A percentile compares a stretch with the other conserved stretches of the same genome.
Conservation (phyloP, 495 filamentous ascomycete genomes). For the Penicillium samsonianum region DNA sequence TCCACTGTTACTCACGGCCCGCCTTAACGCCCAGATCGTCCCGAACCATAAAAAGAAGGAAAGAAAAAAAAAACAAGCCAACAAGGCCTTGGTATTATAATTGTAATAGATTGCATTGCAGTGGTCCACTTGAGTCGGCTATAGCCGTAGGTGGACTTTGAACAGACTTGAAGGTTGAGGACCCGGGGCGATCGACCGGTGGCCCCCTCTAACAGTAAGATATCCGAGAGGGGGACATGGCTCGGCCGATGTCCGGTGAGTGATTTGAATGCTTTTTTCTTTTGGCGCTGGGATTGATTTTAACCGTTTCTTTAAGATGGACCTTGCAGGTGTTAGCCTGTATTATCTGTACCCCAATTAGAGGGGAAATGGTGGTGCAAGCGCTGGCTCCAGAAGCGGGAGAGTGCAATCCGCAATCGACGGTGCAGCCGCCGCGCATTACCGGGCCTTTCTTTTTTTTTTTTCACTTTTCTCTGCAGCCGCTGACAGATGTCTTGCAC, state of each 20-base stretch:
- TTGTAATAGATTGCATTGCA: not conserved
- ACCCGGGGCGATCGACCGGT: conserved; percentile 6
- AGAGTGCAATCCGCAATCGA: conserved; percentile 22
- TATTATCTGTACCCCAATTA: conserved; percentile 4
- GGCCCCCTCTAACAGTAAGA: conserved; percentile 2
- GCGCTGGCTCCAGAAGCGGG: conserved; percentile 11
- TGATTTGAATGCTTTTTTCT: not conserved
- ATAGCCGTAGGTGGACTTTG: conserved; percentile 9
- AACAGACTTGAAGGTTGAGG: not conserved
- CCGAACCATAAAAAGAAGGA: conserved; percentile 11
- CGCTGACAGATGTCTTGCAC: conserved; percentile 15
- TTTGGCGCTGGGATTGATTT: not conserved
- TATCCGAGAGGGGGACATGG: conserved; percentile 3
- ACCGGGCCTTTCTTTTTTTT: conserved; percentile 18
- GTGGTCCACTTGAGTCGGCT: conserved; percentile 14
- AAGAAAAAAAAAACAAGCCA: not conserved
- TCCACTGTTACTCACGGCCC: conserved; percentile 30
- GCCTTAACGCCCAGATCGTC: conserved; percentile 20
- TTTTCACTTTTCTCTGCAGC: conserved; percentile 9
- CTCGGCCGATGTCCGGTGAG: conserved; percentile 8
- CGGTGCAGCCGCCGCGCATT: conserved; percentile 31
- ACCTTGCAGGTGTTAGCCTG: conserved; percentile 9
- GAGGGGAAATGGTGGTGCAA: conserved; percentile 9
- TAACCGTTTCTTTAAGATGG: conserved; percentile 2
- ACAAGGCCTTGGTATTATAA: conserved; percentile 11